Base-by-base conservation (phyloP, 169 alveolate species). In the Plasmodium inui region DNA sequence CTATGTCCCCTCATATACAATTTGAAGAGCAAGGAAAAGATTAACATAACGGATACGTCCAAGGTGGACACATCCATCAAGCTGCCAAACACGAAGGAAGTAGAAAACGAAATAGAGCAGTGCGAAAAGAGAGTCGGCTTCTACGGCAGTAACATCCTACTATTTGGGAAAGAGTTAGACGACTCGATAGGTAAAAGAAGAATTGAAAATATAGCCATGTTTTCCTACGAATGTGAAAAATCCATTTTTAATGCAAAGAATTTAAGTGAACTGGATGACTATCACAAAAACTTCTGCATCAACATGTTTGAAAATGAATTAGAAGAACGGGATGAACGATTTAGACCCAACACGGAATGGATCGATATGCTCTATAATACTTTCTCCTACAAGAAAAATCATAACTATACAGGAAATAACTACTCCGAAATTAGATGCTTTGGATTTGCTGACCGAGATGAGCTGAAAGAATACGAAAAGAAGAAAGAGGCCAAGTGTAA, bases 191-290 rank as follows among this genome's bases (percentile, higher is more conserved):
- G 94, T 8, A 89, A 89, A 34, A 61, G 12, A 26, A 71, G 22
- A 22, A 80, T 89, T 67, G 57, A 89, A 80, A 81, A 89, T 41
- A 81, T 81, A 28, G 91, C 94, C 1, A 80, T 89, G 89, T 89
- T 89, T 89, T 67, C 91, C n/a, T 89, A 89, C 50, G 80, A 89
- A 79, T 89, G 94, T 89, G 94, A 89, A 39, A 89, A 70, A 37
- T 89, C 94, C 7, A 81, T 89, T 19, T 81, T 79, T 80, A 34
- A 41, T 61, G 70, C 57, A 14, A 89, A 80, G 19, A 89, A 89
- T 61, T 89, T 80, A 44, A 81, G 78, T 37, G 94, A 89, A 57
- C 55, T 89, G 53, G 94, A 89, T 81, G 67, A 22, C 1, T 67
- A 89, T 28, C 83, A 89, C 55, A 71, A 80, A 39, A 89, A 89